Conservation (phyloP, 164 flowering plant genomes). For the Kalanchoe fedtschenkoi region DNA sequence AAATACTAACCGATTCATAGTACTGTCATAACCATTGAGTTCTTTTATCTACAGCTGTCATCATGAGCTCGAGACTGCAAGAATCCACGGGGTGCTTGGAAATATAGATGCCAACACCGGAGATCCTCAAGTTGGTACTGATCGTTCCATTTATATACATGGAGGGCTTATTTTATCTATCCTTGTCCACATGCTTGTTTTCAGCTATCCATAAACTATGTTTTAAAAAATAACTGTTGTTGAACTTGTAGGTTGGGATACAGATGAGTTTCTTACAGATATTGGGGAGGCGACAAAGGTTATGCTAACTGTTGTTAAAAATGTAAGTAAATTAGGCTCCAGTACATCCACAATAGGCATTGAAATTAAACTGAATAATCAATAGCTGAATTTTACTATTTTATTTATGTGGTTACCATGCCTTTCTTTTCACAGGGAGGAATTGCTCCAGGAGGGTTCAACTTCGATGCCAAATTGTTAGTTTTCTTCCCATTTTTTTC, state of each 20-base stretch:
- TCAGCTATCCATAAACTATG: background rate
- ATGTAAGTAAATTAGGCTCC: constrained; percentile 45
- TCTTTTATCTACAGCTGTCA: constrained; percentile 53
- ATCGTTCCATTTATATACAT: background rate
- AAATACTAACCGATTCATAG: too few species aligned
- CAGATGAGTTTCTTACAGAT: constrained; percentile 92
- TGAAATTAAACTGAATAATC: background rate
- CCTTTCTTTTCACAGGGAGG: constrained; percentile 67
- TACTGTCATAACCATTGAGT: background rate
- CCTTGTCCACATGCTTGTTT: background rate
- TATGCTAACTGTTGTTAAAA: constrained; percentile 75
- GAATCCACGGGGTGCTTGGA: constrained; percentile 85
- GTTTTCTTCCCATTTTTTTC: constrained; percentile 11
- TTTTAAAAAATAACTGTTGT: background rate
- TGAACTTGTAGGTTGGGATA: constrained; percentile 82
- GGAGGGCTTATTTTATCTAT: background rate
- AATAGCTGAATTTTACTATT: background rate
- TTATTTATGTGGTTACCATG: background rate
- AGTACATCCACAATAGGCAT: background rate
- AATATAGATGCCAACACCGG: constrained; percentile 95
- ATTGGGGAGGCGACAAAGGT: constrained; percentile 79
- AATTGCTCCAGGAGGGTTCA: constrained; percentile 95
- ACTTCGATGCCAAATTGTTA: constrained; percentile 95
- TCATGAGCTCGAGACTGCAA: constrained; percentile 98
- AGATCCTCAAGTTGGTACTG: constrained; percentile 84